phyloP scores from a whole-genome alignment of 2,329 filamentous ascomycete genomes.

The Neofusicoccum parvum region DNA sequence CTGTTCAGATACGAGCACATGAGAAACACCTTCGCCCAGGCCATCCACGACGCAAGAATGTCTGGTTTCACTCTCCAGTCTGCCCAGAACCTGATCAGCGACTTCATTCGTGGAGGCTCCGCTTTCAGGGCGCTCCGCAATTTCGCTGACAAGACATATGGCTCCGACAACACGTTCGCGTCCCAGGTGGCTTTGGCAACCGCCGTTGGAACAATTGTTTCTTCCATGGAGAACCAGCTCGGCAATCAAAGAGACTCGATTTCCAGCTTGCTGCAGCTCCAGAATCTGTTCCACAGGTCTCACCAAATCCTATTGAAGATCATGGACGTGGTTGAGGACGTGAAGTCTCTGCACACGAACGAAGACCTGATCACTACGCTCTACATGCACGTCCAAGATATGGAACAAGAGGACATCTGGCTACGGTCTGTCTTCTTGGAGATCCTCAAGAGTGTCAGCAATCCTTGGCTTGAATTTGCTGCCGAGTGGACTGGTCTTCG shows the following conservation, averaged over 20 bases:
- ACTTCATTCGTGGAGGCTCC: slow-evolving; percentile 43
- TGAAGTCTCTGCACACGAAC: slow-evolving; percentile 47
- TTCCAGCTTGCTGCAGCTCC: slow-evolving; percentile 44
- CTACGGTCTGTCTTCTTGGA: slow-evolving; percentile 68
- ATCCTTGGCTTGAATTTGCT: slow-evolving; percentile 68
- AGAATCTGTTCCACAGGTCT: slow-evolving; percentile 47
- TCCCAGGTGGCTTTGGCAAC: slow-evolving; percentile 47
- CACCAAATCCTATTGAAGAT: slow-evolving; percentile 58
- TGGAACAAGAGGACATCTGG: slow-evolving; percentile 65
- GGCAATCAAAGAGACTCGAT: slow-evolving; percentile 31
- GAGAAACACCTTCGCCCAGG: slow-evolving; percentile 54
- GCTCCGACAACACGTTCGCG: slow-evolving; percentile 37
- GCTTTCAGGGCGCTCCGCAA: slow-evolving; percentile 37
- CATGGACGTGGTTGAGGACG: slow-evolving; percentile 49
- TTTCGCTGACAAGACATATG: slow-evolving; percentile 41
- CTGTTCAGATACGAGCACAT: slow-evolving; percentile 66
- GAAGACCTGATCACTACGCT: slow-evolving; percentile 42
- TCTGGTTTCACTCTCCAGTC: slow-evolving; percentile 54
- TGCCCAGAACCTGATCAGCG: slow-evolving; percentile 56
- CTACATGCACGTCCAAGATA: slow-evolving; percentile 43
- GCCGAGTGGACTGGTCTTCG: slow-evolving; percentile 74
- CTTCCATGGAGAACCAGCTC: slow-evolving; percentile 44
- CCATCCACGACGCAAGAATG: slow-evolving; percentile 48
- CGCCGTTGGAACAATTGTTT: slow-evolving; percentile 42
- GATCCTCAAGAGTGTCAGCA: slow-evolving; percentile 63